Evolutionary conservation across 2,329 filamentous ascomycete species (phyloP).

Genomic region (Talaromyces sp.): DNA sequence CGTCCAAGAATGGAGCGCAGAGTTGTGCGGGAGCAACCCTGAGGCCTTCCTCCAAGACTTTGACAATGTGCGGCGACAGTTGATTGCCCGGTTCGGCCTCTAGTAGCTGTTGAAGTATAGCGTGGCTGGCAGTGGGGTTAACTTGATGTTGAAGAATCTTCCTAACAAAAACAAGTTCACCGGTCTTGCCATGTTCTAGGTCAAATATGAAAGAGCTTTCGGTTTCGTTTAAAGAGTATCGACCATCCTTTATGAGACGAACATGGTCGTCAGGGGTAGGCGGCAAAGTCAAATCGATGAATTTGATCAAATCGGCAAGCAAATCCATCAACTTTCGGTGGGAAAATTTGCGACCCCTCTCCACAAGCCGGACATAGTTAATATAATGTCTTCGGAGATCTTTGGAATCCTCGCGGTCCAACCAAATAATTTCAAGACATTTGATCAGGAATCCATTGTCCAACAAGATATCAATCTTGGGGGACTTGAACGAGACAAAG

Average conservation of each 20-base stretch:
- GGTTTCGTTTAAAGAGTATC: conserved; percentile 26
- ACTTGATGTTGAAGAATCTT: conserved; percentile 62
- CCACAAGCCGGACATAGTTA: conserved; percentile 35
- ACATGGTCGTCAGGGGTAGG: conserved; percentile 21
- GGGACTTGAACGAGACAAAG: conserved; percentile 58
- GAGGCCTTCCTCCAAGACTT: conserved; percentile 52
- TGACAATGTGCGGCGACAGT: conserved; percentile 41
- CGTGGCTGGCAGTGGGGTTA: conserved; percentile 46
- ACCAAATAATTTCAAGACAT: conserved; percentile 55
- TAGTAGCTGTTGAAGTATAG: conserved; percentile 56
- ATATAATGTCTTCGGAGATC: conserved; percentile 52
- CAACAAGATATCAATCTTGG: conserved; percentile 56
- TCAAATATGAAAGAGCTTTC: conserved; percentile 31
- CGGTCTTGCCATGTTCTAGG: conserved; percentile 26
- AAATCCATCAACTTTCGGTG: conserved; percentile 38
- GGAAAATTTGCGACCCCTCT: conserved; percentile 43
- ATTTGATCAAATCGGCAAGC: conserved; percentile 32
- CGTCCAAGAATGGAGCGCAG: conserved; percentile 54
- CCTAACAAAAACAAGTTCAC: conserved; percentile 43
- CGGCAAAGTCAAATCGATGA: conserved; percentile 31
- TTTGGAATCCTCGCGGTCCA: conserved; percentile 48
- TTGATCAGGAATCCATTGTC: conserved; percentile 56
- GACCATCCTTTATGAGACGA: conserved; percentile 21
- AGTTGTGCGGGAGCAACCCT: conserved; percentile 45
- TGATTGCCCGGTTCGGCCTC: conserved; percentile 49